Percentiles rank a stretch among this genome's conserved stretches.
Evolutionary conservation across 306 rosid species (phyloP).

Genomic region (Arachis stenosperma): DNA sequence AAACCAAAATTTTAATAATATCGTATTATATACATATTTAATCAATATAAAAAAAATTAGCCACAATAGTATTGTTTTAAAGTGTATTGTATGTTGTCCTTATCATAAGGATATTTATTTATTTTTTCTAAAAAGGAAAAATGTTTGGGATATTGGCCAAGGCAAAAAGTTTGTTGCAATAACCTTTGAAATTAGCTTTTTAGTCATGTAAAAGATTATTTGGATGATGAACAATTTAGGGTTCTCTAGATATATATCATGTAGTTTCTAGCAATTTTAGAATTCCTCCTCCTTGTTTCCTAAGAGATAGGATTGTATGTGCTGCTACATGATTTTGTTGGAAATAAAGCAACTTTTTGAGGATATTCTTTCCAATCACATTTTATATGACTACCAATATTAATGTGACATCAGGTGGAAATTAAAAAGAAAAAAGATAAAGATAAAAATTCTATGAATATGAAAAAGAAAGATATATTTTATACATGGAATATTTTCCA

Average conservation of each 20-base stretch:
- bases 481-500: neutral
- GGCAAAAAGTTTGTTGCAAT: slow-evolving; percentile 18
- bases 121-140: slow-evolving; percentile 9
- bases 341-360: neutral
- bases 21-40: no score
- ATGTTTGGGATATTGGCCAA: neutral
- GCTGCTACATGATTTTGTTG: neutral
- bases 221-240: neutral
- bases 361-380: neutral
- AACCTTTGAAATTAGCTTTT: neutral
- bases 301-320: neutral
- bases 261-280: neutral
- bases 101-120: neutral
- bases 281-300: neutral
- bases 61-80: neutral
- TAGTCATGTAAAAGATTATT: neutral
- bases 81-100: slow-evolving; percentile 1
- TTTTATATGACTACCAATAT: neutral
- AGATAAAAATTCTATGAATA: no score
- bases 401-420: neutral
- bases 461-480: neutral
- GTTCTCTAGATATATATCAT: slow-evolving; percentile 16
- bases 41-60: no score
- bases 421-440: neutral
- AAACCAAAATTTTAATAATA: no score